These are phyloP conservation scores for Globomyces pollinis-pini DNA, from an alignment of 192 early-diverging fungal genomes.

Conservation along the genomic window DNA sequence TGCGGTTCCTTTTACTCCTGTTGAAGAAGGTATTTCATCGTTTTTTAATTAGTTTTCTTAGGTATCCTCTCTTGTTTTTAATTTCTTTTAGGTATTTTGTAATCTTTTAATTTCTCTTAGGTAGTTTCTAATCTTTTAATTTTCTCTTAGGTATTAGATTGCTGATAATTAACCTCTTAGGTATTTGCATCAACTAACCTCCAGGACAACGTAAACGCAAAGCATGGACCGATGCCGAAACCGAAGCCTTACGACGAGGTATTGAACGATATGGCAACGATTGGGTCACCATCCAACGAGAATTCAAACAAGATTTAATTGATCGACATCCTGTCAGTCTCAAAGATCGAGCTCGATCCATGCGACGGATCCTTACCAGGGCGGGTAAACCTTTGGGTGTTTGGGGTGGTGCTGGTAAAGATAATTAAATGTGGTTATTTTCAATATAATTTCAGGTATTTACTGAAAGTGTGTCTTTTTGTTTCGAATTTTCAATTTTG, in stretches of 20 bases:
- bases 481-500: too few relatives aligned
- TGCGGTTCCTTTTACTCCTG: neutral
- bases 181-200: neutral
- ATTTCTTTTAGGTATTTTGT: too few relatives aligned
- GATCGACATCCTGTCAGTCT: constrained; percentile 8
- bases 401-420: neutral
- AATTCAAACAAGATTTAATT: neutral
- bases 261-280: constrained; percentile 4
- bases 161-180: too few relatives aligned
- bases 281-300: constrained; percentile 2
- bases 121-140: too few relatives aligned
- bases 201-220: neutral
- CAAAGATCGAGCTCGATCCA: constrained; percentile 9
- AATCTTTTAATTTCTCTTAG: too few relatives aligned
- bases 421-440: neutral
- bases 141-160: too few relatives aligned
- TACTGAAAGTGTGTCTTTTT: too few relatives aligned
- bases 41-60: too few relatives aligned
- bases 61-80: too few relatives aligned
- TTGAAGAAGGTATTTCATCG: neutral
- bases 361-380: neutral
- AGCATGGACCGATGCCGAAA: constrained; percentile 4
- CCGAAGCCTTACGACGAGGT: neutral
- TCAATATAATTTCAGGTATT: neutral
- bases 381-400: constrained; percentile 8